A percentile compares a stretch with the other conserved stretches of the same genome.
These are phyloP conservation scores for Hyaloscypha hepaticicola DNA, from an alignment of 495 filamentous ascomycete genomes.

Conservation along the genomic window DNA sequence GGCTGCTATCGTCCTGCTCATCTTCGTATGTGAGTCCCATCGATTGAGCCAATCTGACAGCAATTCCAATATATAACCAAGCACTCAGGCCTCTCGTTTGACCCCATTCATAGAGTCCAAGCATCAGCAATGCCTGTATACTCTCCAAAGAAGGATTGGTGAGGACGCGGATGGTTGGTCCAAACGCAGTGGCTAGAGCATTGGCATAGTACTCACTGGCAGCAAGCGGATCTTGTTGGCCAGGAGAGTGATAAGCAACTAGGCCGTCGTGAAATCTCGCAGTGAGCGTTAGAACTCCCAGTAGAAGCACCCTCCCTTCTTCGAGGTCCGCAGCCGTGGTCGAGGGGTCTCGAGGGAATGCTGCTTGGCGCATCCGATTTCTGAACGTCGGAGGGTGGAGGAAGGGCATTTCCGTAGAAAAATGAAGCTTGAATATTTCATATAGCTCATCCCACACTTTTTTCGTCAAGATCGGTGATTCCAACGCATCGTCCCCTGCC, in stretches of 20 bases:
- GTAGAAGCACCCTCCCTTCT: conserved; percentile 56
- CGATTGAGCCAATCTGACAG: conserved; percentile 71
- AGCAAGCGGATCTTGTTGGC: conserved; percentile 55
- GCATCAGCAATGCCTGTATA: conserved; percentile 77
- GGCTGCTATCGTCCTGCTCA: conserved; percentile 28
- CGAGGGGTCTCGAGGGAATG: conserved; percentile 27
- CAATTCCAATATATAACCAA: conserved; percentile 76
- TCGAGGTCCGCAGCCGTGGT: conserved; percentile 39
- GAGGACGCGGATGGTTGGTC: conserved; percentile 48
- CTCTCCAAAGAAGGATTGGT: conserved; percentile 62
- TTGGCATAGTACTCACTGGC: conserved; percentile 81
- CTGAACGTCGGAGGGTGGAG: conserved; percentile 77
- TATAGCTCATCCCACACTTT: conserved; percentile 71
- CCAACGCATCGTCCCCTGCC: conserved; percentile 47
- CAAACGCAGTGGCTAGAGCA: conserved; percentile 64
- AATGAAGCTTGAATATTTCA: conserved; percentile 80
- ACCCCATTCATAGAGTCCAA: conserved; percentile 83
- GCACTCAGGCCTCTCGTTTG: conserved; percentile 70
- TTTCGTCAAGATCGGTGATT: conserved; percentile 58
- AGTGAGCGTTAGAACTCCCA: conserved; percentile 77
- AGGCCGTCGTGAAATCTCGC: conserved; percentile 73
- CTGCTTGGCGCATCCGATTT: conserved; percentile 43
- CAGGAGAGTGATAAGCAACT: conserved; percentile 58
- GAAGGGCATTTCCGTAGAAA: conserved; percentile 79
- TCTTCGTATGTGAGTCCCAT: conserved; percentile 70